A percentile compares a stretch with the other conserved stretches of the same genome.
phyloP scores from a whole-genome alignment of 768 basidiomycete genomes.

The Solioccasus polychromus region DNA sequence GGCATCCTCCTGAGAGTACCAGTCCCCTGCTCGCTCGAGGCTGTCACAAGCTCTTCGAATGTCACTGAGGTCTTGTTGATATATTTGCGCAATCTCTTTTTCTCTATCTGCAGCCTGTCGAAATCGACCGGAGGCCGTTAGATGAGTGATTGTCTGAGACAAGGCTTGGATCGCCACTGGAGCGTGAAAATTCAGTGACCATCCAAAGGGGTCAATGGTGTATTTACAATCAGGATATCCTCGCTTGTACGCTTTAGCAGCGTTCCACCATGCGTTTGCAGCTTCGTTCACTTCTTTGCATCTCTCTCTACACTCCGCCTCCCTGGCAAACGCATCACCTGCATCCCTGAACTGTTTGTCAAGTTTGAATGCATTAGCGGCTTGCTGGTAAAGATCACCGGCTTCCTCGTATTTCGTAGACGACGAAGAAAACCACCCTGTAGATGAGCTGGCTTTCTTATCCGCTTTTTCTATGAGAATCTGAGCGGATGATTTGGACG shows the following conservation, averaged over 20 bases:
- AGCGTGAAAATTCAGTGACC: constrained; percentile 10
- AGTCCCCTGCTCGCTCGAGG: constrained; percentile 88
- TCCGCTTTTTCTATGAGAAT: constrained; percentile 81
- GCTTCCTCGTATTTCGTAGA: constrained; percentile 91
- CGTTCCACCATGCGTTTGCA: constrained; percentile 99
- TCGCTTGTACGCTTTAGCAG: constrained; percentile 93
- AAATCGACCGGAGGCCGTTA: constrained; percentile 85
- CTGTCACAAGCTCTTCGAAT: constrained; percentile 86
- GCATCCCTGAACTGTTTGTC: constrained; percentile 91
- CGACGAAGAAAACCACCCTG: constrained; percentile 85
- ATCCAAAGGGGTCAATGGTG: not conserved
- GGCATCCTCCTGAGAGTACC: constrained; percentile 98
- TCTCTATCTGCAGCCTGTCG: constrained; percentile 97
- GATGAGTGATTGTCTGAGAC: constrained; percentile 76
- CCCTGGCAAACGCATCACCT: constrained; percentile 88
- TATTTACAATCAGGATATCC: constrained; percentile 76
- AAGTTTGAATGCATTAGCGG: constrained; percentile 89
- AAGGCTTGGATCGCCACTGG: constrained; percentile 89
- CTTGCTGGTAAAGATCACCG: constrained; percentile 91
- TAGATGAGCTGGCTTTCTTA: constrained; percentile 83
- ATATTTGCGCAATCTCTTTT: constrained; percentile 94
- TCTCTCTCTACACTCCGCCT: constrained; percentile 91
- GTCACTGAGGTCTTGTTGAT: constrained; percentile 79
- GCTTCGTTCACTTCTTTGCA: constrained; percentile 89
- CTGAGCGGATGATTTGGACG: constrained; percentile 76